Percentiles rank a stretch among this genome's conserved stretches.
Evolutionary conservation across 2,329 filamentous ascomycete species (phyloP).

Genomic region (Claviceps sp.): DNA sequence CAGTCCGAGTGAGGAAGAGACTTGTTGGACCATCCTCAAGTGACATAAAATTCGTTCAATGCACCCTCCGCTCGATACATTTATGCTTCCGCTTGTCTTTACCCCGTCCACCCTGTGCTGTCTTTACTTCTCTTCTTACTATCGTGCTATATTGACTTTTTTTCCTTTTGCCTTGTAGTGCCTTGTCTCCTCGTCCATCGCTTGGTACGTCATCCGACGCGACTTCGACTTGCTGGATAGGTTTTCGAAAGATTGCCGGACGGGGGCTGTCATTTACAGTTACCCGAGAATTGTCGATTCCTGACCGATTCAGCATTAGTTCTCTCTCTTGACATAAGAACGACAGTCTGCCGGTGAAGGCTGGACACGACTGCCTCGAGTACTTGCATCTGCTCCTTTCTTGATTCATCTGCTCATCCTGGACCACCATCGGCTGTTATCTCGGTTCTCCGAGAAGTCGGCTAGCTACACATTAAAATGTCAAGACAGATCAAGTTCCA

Average conservation of each 20-base stretch:
- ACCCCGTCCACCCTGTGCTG: neutral
- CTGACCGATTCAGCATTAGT: neutral
- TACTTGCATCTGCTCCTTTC: neutral
- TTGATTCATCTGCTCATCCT: neutral
- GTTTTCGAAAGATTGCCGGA: neutral
- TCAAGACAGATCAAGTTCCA: slow-evolving; percentile 13
- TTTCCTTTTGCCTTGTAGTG: neutral
- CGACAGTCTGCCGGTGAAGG: neutral
- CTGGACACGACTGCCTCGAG: neutral
- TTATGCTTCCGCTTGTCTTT: neutral
- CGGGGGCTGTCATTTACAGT: neutral
- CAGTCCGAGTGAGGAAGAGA: neutral
- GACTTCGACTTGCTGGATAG: neutral
- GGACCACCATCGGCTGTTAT: neutral
- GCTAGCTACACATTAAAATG: neutral
- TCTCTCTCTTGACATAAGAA: neutral
- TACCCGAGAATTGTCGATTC: neutral
- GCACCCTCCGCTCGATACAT: neutral
- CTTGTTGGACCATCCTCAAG: neutral
- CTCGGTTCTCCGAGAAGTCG: neutral
- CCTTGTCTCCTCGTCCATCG: neutral
- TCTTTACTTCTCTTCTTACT: neutral
- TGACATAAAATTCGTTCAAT: neutral
- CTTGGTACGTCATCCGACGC: neutral
- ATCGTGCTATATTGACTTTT: neutral